A percentile compares a stretch with the other conserved stretches of the same genome.
These are phyloP conservation scores for Xylaria sp. DNA, from an alignment of 2,329 filamentous ascomycete genomes.

Conservation along the genomic window DNA sequence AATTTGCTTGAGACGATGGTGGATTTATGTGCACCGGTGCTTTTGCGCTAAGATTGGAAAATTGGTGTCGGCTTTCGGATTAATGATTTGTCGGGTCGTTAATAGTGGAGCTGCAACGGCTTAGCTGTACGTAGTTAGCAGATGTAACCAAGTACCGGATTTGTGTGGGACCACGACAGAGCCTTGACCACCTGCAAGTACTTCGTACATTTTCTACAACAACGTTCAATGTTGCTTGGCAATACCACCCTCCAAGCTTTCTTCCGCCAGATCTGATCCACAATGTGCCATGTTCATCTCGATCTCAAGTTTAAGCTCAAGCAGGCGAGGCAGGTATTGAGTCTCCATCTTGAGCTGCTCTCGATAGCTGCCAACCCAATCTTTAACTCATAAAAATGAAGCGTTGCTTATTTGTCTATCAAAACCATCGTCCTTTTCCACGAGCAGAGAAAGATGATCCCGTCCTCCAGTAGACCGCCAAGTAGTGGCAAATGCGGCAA, in stretches of 20 bases:
- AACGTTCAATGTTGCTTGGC: too few species aligned
- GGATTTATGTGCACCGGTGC: conserved; percentile 1
- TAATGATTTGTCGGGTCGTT: conserved; percentile 28
- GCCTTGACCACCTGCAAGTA: too few species aligned
- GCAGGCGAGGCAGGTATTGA: too few species aligned
- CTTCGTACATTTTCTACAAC: background rate
- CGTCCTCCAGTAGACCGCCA: background rate
- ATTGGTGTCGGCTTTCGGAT: conserved; percentile 33
- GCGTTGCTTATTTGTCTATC: background rate
- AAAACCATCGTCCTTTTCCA: background rate
- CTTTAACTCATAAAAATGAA: background rate
- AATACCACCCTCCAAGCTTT: background rate
- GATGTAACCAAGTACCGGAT: background rate
- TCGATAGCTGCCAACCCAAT: background rate
- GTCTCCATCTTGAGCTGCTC: background rate
- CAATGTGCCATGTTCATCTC: conserved; percentile 3
- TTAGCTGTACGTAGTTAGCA: background rate
- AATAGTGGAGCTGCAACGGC: background rate
- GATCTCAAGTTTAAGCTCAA: conserved; percentile 3
- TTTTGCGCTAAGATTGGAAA: conserved; percentile 19
- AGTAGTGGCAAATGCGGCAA: conserved; percentile 15
- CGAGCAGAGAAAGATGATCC: background rate
- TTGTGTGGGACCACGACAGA: background rate
- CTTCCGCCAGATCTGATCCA: background rate
- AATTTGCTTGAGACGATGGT: conserved; percentile 12